phyloP scores from a whole-genome alignment of 1,284 basidiomycete species.

The Boletus mariae region DNA sequence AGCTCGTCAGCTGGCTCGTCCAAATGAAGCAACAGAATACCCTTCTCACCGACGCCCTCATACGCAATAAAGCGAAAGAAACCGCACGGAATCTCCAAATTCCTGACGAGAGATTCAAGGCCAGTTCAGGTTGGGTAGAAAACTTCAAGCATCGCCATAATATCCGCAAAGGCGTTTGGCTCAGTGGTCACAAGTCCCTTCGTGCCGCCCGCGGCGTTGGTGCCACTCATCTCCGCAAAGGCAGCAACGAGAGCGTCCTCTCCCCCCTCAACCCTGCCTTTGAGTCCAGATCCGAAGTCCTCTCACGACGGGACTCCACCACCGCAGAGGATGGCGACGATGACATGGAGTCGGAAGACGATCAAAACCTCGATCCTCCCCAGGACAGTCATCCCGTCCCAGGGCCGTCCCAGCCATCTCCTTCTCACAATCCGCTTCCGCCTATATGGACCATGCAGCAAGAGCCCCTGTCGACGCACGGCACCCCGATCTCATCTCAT shows the following conservation, averaged over 20 bases:
- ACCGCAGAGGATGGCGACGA: slow-evolving; percentile 32
- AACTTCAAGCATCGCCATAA: slow-evolving; percentile 83
- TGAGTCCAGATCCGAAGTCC: slow-evolving; percentile 28
- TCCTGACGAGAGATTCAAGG: slow-evolving; percentile 78
- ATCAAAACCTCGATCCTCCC: slow-evolving; percentile 32
- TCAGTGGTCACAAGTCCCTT: slow-evolving; percentile 37
- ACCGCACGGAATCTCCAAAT: slow-evolving; percentile 58
- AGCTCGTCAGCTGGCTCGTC: slow-evolving; percentile 59
- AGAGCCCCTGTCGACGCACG: slow-evolving; percentile 25
- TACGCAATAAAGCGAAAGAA: slow-evolving; percentile 69
- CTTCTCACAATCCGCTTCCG: slow-evolving; percentile 32
- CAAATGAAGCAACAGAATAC: slow-evolving; percentile 49
- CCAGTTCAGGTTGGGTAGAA: slow-evolving; percentile 86
- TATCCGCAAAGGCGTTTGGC: slow-evolving; percentile 64
- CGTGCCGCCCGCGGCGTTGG: slow-evolving; percentile 31
- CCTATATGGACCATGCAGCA: slow-evolving; percentile 36
- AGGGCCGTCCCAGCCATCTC: slow-evolving; percentile 27
- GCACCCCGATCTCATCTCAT: slow-evolving; percentile 33
- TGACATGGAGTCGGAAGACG: slow-evolving; percentile 36
- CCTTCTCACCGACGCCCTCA: slow-evolving; percentile 64
- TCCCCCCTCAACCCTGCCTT: slow-evolving; percentile 38
- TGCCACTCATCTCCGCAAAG: slow-evolving; percentile 34
- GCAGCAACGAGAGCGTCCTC: slow-evolving; percentile 33
- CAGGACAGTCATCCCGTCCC: slow-evolving; percentile 25
- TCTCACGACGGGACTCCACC: slow-evolving; percentile 26